A percentile compares a stretch with the other conserved stretches of the same genome.
phyloP scores from a whole-genome alignment of 139 green algal species.

The Chlamydomonas incerta region DNA sequence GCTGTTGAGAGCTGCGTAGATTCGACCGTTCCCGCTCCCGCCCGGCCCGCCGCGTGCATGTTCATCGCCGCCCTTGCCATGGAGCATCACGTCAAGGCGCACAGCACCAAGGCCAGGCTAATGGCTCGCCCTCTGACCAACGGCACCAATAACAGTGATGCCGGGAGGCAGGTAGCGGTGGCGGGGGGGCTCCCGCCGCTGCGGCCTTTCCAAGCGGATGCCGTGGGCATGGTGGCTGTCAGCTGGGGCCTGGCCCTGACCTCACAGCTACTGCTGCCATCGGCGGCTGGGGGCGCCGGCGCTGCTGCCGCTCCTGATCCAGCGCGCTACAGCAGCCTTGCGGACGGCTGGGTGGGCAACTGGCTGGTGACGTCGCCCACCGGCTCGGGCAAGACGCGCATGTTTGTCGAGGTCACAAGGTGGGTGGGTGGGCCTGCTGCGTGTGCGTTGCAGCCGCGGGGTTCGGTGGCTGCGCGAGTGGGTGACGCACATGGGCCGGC shows the following conservation, averaged over 20 bases:
- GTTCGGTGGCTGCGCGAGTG: too few species aligned
- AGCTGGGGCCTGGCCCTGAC: not conserved
- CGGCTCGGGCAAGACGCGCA: conserved; percentile 52
- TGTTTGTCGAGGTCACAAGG: conserved; percentile 47
- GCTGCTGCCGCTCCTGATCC: not conserved
- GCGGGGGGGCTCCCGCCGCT: not conserved
- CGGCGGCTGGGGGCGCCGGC: not conserved
- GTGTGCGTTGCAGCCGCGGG: too few species aligned
- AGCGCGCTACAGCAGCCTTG: too few species aligned
- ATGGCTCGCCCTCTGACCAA: too few species aligned
- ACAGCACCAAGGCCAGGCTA: not conserved
- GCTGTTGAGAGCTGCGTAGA: not conserved
- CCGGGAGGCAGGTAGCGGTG: too few species aligned
- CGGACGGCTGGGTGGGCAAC: conserved; percentile 3
- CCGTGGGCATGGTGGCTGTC: not conserved
- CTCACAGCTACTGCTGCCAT: not conserved
- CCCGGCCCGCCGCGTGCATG: not conserved
- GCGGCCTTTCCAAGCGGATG: not conserved
- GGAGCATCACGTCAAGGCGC: not conserved
- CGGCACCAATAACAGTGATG: not conserved
- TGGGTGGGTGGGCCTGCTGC: too few species aligned
- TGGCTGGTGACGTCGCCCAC: conserved; percentile 47
- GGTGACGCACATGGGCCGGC: too few species aligned
- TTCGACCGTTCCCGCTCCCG: too few species aligned
- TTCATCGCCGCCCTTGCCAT: not conserved